These are phyloP conservation scores for Penicillium psychrosexuale DNA, from an alignment of 2,329 filamentous ascomycete species.

Conservation along the genomic window DNA sequence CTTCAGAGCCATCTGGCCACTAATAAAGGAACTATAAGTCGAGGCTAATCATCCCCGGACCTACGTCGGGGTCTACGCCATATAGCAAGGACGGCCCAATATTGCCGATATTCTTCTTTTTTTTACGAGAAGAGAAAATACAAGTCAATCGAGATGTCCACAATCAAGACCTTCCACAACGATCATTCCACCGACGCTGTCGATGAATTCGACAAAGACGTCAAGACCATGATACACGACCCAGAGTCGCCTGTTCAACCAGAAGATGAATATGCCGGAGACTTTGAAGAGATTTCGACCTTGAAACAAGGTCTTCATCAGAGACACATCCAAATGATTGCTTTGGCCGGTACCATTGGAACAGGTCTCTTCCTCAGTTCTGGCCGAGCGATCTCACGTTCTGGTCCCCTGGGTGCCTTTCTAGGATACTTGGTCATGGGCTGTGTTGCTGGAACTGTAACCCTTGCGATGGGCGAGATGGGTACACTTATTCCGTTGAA, in stretches of 20 bases:
- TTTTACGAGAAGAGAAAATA: background rate
- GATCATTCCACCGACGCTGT: background rate
- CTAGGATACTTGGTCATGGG: conserved; percentile 13
- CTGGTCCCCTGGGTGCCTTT: conserved; percentile 10
- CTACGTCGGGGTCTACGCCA: background rate
- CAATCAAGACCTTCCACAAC: background rate
- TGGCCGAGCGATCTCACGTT: conserved; percentile 8
- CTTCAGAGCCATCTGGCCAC: background rate
- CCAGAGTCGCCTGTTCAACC: background rate
- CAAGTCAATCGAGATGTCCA: background rate
- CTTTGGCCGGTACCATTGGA: background rate
- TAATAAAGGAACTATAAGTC: background rate
- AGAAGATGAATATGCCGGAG: background rate
- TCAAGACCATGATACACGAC: background rate
- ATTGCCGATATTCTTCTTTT: background rate
- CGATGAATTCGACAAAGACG: background rate
- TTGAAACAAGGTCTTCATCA: background rate
- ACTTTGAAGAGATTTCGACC: background rate
- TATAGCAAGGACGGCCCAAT: background rate
- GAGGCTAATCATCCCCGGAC: background rate
- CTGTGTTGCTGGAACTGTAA: conserved; percentile 6
- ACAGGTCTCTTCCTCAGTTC: conserved; percentile 13
- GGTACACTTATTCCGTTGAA: conserved; percentile 5
- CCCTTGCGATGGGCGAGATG: conserved; percentile 8
- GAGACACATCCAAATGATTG: background rate